These are phyloP conservation scores for Hydnum rufescens DNA, from an alignment of 768 basidiomycete genomes.

Conservation along the genomic window DNA sequence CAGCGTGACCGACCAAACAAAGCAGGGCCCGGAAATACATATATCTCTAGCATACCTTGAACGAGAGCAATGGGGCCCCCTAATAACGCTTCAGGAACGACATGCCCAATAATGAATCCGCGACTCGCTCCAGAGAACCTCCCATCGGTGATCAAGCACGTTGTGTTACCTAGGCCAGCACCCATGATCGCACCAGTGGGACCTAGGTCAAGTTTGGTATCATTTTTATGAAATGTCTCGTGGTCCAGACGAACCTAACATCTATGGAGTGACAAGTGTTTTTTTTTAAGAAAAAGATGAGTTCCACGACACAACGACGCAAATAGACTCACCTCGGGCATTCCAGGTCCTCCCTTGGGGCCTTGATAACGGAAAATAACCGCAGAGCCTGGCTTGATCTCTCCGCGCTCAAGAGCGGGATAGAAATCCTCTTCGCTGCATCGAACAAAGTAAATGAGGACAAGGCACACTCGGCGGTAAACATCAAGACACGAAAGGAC, in stretches of 20 bases:
- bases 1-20: no score
- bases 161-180: conserved; percentile 57
- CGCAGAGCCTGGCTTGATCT: conserved; percentile 55
- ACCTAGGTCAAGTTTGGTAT: conserved; percentile 22
- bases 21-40: no score
- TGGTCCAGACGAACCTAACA: conserved; percentile 22
- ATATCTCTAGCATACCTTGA: background rate
- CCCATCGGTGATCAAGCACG: conserved; percentile 74
- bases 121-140: conserved; percentile 71
- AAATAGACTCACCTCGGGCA: conserved; percentile 44
- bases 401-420: conserved; percentile 47
- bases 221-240: no score
- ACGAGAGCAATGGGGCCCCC: conserved; percentile 82
- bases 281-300: background rate
- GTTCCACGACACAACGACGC: no score
- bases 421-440: conserved; percentile 48
- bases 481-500: conserved; percentile 3
- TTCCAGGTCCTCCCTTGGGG: conserved; percentile 79
- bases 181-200: conserved; percentile 74
- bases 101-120: conserved; percentile 43
- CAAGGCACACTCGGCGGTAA: background rate
- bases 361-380: conserved; percentile 78
- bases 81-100: conserved; percentile 44
- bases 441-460: background rate
- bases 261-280: conserved; percentile 16